Conservation (phyloP, 768 basidiomycete species). For the Infundibulicybe gibba region DNA sequence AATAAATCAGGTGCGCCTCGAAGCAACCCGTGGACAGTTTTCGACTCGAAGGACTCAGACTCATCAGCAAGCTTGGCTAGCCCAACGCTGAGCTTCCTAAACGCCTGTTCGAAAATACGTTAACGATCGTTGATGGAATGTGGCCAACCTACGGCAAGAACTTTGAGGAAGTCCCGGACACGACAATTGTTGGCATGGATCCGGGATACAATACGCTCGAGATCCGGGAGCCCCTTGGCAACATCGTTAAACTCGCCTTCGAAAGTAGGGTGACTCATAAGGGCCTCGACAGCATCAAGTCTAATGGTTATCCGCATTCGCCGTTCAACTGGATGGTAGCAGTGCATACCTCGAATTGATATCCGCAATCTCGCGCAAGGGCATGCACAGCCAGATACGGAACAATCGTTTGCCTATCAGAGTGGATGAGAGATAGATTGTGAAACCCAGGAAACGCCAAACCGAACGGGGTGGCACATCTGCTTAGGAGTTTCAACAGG, state of each 20-base stretch:
- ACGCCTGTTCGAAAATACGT: slow-evolving; percentile 45
- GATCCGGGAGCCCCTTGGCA: slow-evolving; percentile 83
- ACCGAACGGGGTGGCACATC: slow-evolving; percentile 94
- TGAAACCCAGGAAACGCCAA: slow-evolving; percentile 12
- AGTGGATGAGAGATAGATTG: slow-evolving; percentile 5
- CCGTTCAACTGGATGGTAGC: neutral
- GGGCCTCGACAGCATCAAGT: slow-evolving; percentile 91
- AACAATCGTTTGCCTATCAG: slow-evolving; percentile 85
- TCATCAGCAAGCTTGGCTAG: slow-evolving; percentile 58
- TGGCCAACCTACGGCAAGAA: slow-evolving; percentile 54
- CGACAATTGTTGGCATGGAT: slow-evolving; percentile 92
- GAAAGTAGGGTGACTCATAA: slow-evolving; percentile 78
- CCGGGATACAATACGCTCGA: slow-evolving; percentile 91
- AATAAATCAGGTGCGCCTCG: slow-evolving; percentile 79
- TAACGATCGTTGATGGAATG: neutral
- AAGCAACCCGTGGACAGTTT: slow-evolving; percentile 71
- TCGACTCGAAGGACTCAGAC: slow-evolving; percentile 73
- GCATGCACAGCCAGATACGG: slow-evolving; percentile 95
- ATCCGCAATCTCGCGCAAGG: slow-evolving; percentile 72
- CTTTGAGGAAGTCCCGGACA: slow-evolving; percentile 83
- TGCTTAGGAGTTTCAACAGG: slow-evolving; percentile 72
- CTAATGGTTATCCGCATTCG: slow-evolving; percentile 31
- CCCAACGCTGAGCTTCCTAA: slow-evolving; percentile 68
- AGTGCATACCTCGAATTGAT: slow-evolving; percentile 81
- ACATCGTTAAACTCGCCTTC: slow-evolving; percentile 71